Base-by-base conservation (phyloP, 2,329 filamentous ascomycete species). In the Penicillium brasilianum region DNA sequence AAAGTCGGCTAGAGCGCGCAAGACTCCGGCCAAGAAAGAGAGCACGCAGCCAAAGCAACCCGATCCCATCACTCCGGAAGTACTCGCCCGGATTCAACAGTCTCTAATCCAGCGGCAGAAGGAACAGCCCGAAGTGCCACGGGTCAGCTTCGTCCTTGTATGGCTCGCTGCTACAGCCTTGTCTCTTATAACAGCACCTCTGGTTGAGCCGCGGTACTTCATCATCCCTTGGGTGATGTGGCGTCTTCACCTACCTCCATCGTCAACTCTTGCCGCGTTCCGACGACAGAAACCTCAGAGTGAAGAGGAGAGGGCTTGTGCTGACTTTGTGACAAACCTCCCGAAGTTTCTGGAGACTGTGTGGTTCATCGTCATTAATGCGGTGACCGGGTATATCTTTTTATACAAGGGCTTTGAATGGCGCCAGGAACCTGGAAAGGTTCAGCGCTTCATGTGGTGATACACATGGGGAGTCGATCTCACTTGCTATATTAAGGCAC, bases 121-220 rank as follows among this genome's bases (percentile, higher is more conserved):
- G 48, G 62, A 73, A 4, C 65, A 73, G 30, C 55, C 66, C n/a
- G 68, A 66, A n/a, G 55, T 69, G 13, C 71, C 76, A 2, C 75
- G 74, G 20, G 78, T 80, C 44, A 83, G 82, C 69, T 88, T 88
- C 67, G 76, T 86, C 13, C 72, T 88, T 22, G 77, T 88, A 32
- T 89, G 85, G 82, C 74, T 97, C 8, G 78, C 88, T 4, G 85
- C 93, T 0, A 93, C 93, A 0, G 73, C 89, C 0, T 82, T 97
- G 3, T 94, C 91, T 0, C 85, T 99, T 13, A 80, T 97, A 57
- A 95, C 92, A 0, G 93, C 95, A 0, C 93, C 95, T 0, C 84
- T 99, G 0, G 94, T 99, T 10, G 95, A 99, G 76, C 95, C 95
- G 14, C 87, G 95, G 14, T 99, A 99, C 77, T 97, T 97, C 76